Conservation (phyloP, 228 moss, liverwort and hornwort genomes). For the Sphagnum fallax region DNA sequence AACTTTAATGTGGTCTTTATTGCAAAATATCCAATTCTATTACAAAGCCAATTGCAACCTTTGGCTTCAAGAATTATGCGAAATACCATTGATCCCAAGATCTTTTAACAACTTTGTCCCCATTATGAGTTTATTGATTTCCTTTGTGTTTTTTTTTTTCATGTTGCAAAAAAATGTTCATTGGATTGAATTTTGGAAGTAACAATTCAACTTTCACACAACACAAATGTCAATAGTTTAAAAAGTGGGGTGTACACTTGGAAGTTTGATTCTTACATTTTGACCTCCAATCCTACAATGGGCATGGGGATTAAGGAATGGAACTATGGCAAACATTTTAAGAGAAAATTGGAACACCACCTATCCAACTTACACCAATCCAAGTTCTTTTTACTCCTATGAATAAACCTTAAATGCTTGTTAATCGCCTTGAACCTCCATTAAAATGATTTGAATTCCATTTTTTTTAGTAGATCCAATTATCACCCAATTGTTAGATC, state of each 20-base stretch:
- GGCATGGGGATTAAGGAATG: slow-evolving; percentile 79
- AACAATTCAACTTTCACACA: slow-evolving; percentile 19
- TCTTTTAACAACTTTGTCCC: too few relatives aligned
- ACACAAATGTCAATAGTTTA: slow-evolving; percentile 9
- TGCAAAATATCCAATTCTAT: slow-evolving; percentile 16
- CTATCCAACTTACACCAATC: slow-evolving; percentile 28
- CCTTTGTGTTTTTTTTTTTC: background rate
- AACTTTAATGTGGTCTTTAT: slow-evolving; percentile 39
- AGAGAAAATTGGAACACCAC: slow-evolving; percentile 58
- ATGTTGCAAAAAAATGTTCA: background rate
- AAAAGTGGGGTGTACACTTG: slow-evolving; percentile 39
- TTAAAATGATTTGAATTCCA: slow-evolving; percentile 73
- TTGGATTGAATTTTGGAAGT: background rate
- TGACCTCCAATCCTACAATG: slow-evolving; percentile 49
- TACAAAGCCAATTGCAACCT: slow-evolving; percentile 28
- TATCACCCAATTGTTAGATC: slow-evolving; percentile 64
- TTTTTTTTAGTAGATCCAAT: slow-evolving; percentile 79
- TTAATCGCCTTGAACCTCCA: slow-evolving; percentile 14
- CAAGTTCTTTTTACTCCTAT: slow-evolving; percentile 18
- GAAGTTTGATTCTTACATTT: slow-evolving; percentile 38
- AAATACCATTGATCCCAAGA: background rate
- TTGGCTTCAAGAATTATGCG: slow-evolving; percentile 24
- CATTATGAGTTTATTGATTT: background rate
- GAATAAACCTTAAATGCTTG: slow-evolving; percentile 25
- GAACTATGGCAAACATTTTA: slow-evolving; percentile 88